These are phyloP conservation scores for Ophiobolus disseminans DNA, from an alignment of 2,329 filamentous ascomycete species.

Conservation along the genomic window DNA sequence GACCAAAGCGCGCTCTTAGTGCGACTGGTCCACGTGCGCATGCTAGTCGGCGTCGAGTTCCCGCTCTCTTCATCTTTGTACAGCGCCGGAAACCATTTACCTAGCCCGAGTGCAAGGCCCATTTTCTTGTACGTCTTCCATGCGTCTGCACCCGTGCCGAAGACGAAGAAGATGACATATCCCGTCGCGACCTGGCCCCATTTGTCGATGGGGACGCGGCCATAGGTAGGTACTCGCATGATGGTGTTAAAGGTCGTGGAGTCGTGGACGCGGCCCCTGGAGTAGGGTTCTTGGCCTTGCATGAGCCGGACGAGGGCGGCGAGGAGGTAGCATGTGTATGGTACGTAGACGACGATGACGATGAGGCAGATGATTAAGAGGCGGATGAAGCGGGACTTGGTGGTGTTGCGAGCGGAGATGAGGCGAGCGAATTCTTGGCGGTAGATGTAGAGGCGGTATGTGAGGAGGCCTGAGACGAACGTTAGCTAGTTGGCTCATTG, in stretches of 20 bases:
- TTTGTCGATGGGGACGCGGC: constrained; percentile 59
- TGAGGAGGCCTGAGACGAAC: constrained; percentile 59
- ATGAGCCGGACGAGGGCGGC: constrained; percentile 29
- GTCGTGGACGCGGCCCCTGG: constrained; percentile 62
- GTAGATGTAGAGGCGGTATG: constrained; percentile 67
- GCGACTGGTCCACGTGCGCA: constrained; percentile 26
- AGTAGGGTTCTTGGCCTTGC: constrained; percentile 51
- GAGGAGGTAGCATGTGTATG: constrained; percentile 59
- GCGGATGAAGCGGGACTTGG: constrained; percentile 67
- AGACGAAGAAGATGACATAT: constrained; percentile 66
- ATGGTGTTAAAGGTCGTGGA: constrained; percentile 57
- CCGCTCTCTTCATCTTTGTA: constrained; percentile 25
- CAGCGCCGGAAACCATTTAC: constrained; percentile 40
- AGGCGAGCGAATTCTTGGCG: constrained; percentile 64
- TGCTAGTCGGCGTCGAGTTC: constrained; percentile 18
- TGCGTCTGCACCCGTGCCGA: constrained; percentile 69
- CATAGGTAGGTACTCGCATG: constrained; percentile 54
- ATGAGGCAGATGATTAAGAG: constrained; percentile 64
- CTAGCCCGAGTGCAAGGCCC: constrained; percentile 32
- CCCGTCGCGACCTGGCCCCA: constrained; percentile 65
- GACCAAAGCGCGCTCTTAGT: constrained; percentile 19
- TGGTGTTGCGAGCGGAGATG: constrained; percentile 61
- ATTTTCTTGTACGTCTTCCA: constrained; percentile 38
- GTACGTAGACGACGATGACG: constrained; percentile 60
- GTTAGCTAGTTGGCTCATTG: constrained; percentile 18